Percentiles rank a stretch among this genome's conserved stretches.
Evolutionary conservation across 164 flowering plant species (phyloP).

Genomic region (Protea cynaroides): DNA sequence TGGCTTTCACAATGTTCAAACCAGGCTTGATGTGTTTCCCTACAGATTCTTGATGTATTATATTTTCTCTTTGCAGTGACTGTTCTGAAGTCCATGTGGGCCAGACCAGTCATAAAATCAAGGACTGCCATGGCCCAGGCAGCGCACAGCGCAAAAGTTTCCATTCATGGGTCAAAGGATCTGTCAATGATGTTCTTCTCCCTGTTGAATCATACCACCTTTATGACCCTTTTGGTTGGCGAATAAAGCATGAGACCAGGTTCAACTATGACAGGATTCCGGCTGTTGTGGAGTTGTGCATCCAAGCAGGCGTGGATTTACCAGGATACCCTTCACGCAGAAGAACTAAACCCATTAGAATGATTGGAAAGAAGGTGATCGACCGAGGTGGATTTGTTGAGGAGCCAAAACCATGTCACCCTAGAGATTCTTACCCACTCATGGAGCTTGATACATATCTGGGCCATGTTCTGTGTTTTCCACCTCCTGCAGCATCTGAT

Average conservation of each 20-base stretch:
- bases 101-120: slow-evolving; percentile 56
- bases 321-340: slow-evolving; percentile 84
- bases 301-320: slow-evolving; percentile 90
- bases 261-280: slow-evolving; percentile 87
- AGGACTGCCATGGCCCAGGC: slow-evolving; percentile 54
- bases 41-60: background rate
- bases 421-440: slow-evolving; percentile 25
- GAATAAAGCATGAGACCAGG: slow-evolving; percentile 77
- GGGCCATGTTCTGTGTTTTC: slow-evolving; percentile 24
- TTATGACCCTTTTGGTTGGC: slow-evolving; percentile 86
- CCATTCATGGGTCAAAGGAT: slow-evolving; percentile 84
- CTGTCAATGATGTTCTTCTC: slow-evolving; percentile 67
- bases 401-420: slow-evolving; percentile 44
- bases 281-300: slow-evolving; percentile 88
- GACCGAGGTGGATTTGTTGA: slow-evolving; percentile 65
- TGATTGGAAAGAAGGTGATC: slow-evolving; percentile 77
- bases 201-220: slow-evolving; percentile 91
- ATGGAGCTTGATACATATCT: slow-evolving; percentile 61
- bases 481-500: slow-evolving; percentile 38
- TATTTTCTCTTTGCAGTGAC: slow-evolving; percentile 36
- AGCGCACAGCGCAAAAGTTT: slow-evolving; percentile 42
- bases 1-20: too few relatives aligned
- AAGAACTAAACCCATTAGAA: slow-evolving; percentile 65
- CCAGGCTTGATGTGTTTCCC: too few relatives aligned
- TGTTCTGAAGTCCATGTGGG: slow-evolving; percentile 88